Evolutionary conservation across 2,329 filamentous ascomycete species (phyloP), one percentile per base, ranked within the genome.

Genomic region (Phyllosticta citriasiana): DNA sequence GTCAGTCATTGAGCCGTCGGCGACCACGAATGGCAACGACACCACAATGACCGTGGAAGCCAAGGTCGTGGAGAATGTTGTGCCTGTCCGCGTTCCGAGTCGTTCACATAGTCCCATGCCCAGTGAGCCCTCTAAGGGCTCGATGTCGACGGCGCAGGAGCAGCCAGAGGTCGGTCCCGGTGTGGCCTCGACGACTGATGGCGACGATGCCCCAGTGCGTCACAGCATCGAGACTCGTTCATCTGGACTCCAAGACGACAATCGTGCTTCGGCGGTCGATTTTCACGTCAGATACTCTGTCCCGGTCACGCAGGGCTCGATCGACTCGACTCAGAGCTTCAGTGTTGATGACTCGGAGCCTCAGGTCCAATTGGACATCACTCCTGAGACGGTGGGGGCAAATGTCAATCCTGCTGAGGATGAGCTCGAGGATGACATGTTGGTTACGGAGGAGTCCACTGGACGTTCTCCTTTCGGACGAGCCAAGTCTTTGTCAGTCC

Each of bases 251-350:
- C 40, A 47, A n/a, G 40, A 47, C 14, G 40, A 47, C 40, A 35
- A 35, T 24, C 19, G 24, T 22, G 58, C 22, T 3, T 71, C 71
- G 9, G 70, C 70, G n/a, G 64, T 72, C 30, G 65, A 71, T 8
- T 69, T 72, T 47, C 68, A 68, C 6, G 63, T 70, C 14, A 65
- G 62, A 55, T 69, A 66, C 47, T 71, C 70, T 1, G 70, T 71
- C 22, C 69, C 69, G n/a, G 66, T 68, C 25, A 67, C 67, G 7
- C 66, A 66, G 26, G 65, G 63, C 10, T 60, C 58, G 1, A 24
- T 55, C 30, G 58, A 30, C 51, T 60, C 58, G 14, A 26, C 40
- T 19, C 40, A 52, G 12, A 53, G 53, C 8, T 47, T 56, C n/a
- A 55, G 53, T 2, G 55, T 51, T 19, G 58, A 56, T 3, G 35